Evolutionary conservation across 495 filamentous ascomycete species (phyloP), one percentile per base, ranked within the genome.

Genomic region (Clohesyomyces aquaticus): DNA sequence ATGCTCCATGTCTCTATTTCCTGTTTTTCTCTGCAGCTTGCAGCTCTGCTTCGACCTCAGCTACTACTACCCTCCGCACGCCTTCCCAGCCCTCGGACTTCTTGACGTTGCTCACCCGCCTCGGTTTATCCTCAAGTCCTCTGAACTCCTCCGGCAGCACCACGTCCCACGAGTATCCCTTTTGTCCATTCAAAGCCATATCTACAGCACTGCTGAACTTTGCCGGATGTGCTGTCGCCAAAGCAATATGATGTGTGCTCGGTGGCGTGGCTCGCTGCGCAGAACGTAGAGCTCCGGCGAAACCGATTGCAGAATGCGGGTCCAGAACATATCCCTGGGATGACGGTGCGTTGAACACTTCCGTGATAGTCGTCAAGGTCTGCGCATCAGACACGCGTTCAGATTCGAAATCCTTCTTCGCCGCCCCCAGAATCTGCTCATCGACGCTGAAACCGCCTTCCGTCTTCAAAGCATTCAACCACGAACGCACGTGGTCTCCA

Each of bases 191-290:
- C 75, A 97, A 76, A 0, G 92, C 91, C 35, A 85, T 67, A 59
- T 88, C 83, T 3, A 98, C 92, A 0, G 89, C 91, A 48, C 82
- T 81, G 10, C 85, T 84, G 72, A 97, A 97, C 75, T 98, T 98
- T 42, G 93, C 93, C 2, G 93, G 93, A 77, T 97, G 93, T 9
- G 93, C 93, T 1, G 93, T 98, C 4, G 90, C 88, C 4, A 97
- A 83, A 2, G 91, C 85, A 72, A 98, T 89, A 70, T 90, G 88
- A 55, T 81, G 78, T 19, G 76, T 78, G 18, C 73, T 70, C 9
- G 79, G 73, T 23, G 75, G 66, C 9, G 27, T 25, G 14, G 77
- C 74, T n/a, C 82, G 78, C 35, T 80, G 67, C 38, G 89, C 79
- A 4, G 88, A 88, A 38, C 91, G 79, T 28, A 82, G 63, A 0